Evolutionary conservation across 1,284 basidiomycete genomes (phyloP).

Genomic region (Stygiomarasmius scandens): DNA sequence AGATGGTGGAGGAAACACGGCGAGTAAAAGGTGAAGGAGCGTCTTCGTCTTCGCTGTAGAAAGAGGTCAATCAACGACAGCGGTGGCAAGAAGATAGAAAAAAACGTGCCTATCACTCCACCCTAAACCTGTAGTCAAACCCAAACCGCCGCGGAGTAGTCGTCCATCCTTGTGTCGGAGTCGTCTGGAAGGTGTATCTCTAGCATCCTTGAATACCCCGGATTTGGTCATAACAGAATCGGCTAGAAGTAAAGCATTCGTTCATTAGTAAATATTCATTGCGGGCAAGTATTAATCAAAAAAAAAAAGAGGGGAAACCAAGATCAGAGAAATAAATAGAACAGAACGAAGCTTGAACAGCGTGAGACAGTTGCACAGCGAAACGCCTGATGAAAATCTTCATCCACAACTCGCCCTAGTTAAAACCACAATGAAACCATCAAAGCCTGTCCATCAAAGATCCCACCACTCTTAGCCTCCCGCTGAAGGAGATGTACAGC

Average conservation of each 20-base stretch:
- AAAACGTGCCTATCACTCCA: slow-evolving; percentile 76
- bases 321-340: too few relatives aligned
- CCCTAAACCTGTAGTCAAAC: slow-evolving; percentile 78
- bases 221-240: slow-evolving; percentile 52
- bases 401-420: too few relatives aligned
- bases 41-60: slow-evolving; percentile 74
- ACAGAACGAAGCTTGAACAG: too few relatives aligned
- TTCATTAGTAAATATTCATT: not conserved
- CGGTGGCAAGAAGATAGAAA: not conserved
- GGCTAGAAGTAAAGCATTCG: too few relatives aligned
- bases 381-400: too few relatives aligned
- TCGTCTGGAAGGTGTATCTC: slow-evolving; percentile 65
- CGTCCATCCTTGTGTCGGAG: slow-evolving; percentile 72
- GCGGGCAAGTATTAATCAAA: not conserved
- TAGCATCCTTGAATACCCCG: slow-evolving; percentile 60
- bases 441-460: too few relatives aligned
- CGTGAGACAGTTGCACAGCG: too few relatives aligned
- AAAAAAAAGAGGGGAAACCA: not conserved
- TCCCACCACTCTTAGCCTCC: too few relatives aligned
- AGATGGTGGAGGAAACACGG: slow-evolving; percentile 62
- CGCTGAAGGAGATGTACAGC: too few relatives aligned
- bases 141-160: slow-evolving; percentile 70
- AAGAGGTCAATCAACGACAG: not conserved
- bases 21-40: slow-evolving; percentile 74
- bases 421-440: too few relatives aligned